phyloP scores from a whole-genome alignment of 352 stramenopile genomes.

The Elongisporangium anandrum region DNA sequence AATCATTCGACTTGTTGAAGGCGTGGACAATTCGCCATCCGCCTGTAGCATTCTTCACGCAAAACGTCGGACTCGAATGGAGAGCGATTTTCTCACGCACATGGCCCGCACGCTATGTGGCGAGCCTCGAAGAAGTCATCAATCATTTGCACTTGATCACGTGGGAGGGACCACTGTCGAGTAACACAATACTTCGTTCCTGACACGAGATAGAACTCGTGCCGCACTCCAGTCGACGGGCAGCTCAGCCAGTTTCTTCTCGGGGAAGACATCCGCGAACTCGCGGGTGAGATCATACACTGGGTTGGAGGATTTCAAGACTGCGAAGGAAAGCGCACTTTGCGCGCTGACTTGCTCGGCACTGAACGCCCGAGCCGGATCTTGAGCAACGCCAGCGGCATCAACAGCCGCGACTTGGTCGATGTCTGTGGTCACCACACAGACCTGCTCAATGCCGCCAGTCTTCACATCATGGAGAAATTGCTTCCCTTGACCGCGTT shows the following conservation, averaged over 20 bases:
- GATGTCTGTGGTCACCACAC: neutral
- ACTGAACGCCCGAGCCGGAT: neutral
- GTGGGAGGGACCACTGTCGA: slow-evolving; percentile 10
- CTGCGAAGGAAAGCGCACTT: slow-evolving; percentile 6
- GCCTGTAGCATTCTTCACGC: slow-evolving; percentile 17
- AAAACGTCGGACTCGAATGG: slow-evolving; percentile 19
- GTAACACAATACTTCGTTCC: slow-evolving; percentile 12
- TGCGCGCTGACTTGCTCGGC: slow-evolving; percentile 9
- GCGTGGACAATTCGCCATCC: slow-evolving; percentile 24
- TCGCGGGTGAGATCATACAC: slow-evolving; percentile 9
- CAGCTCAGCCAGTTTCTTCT: slow-evolving; percentile 13
- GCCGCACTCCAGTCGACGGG: slow-evolving; percentile 4
- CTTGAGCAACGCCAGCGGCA: neutral
- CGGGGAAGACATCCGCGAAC: slow-evolving; percentile 12
- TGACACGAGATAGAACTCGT: neutral
- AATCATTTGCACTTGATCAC: slow-evolving; percentile 17
- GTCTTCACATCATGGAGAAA: slow-evolving; percentile 2
- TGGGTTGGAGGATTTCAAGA: slow-evolving; percentile 7
- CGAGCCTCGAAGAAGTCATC: slow-evolving; percentile 15
- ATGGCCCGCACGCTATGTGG: slow-evolving; percentile 5
- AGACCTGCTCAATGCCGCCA: slow-evolving; percentile 1
- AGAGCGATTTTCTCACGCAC: slow-evolving; percentile 16
- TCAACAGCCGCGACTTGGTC: neutral
- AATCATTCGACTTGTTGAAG: slow-evolving; percentile 29
- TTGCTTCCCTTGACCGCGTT: neutral